These are phyloP conservation scores for Rutstroemia sp. DNA, from an alignment of 2,329 filamentous ascomycete species.

Conservation along the genomic window DNA sequence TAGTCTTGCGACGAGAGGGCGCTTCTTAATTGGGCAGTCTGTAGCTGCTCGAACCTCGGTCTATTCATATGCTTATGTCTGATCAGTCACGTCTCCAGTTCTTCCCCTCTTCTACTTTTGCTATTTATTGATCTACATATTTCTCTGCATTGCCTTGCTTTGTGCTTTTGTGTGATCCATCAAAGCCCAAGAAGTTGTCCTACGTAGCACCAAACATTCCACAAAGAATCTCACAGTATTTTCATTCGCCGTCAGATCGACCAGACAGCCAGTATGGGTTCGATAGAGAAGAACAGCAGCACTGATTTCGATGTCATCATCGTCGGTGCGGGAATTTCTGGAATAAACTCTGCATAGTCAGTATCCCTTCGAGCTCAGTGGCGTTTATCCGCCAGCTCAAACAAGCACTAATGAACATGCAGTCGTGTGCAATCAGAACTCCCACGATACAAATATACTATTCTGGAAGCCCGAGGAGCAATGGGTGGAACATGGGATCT, in stretches of 20 bases:
- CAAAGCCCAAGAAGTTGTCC: neutral
- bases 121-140: no score
- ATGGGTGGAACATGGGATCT: constrained; percentile 76
- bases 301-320: constrained; percentile 48
- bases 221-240: neutral
- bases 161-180: neutral
- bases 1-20: no score
- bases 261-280: constrained; percentile 12
- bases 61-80: no score
- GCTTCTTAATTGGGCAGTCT: no score
- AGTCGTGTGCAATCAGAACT: constrained; percentile 50
- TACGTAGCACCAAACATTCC: neutral
- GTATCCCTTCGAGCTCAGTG: neutral
- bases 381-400: neutral
- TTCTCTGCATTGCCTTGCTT: no score
- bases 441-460: constrained; percentile 49
- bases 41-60: no score
- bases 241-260: neutral
- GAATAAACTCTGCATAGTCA: constrained; percentile 63
- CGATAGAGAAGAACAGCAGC: constrained; percentile 3
- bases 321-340: constrained; percentile 67
- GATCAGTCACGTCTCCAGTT: no score
- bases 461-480: constrained; percentile 58
- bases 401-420: neutral
- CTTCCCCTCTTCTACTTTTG: no score